A percentile compares a stretch with the other conserved stretches of the same genome.
Evolutionary conservation across 2,329 filamentous ascomycete species (phyloP).

Genomic region (Tolypocladium pustulatum): DNA sequence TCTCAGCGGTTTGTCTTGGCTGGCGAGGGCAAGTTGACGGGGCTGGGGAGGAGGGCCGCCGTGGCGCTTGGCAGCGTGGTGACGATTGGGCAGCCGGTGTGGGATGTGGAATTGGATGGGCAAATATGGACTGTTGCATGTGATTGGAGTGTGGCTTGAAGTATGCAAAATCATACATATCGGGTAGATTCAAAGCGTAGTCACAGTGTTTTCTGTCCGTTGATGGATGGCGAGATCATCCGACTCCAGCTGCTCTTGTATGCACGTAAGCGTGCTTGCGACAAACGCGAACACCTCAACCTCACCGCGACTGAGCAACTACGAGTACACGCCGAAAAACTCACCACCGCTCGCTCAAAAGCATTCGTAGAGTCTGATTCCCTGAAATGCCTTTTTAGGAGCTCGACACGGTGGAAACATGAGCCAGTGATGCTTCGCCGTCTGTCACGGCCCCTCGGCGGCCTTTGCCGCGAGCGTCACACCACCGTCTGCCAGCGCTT

Average conservation of each 20-base stretch:
- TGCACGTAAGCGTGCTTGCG: constrained; percentile 24
- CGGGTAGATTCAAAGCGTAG: background rate
- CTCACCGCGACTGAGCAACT: background rate
- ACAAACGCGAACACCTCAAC: constrained; percentile 17
- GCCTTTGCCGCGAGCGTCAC: constrained; percentile 4
- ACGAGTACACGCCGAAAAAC: background rate
- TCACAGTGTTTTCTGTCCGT: background rate
- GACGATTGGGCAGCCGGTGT: constrained; percentile 23
- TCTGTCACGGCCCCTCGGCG: constrained; percentile 2
- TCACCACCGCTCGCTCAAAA: background rate
- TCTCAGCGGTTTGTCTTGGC: constrained; percentile 21
- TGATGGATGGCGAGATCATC: background rate
- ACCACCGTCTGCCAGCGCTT: constrained; percentile 7
- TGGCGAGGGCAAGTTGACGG: constrained; percentile 25
- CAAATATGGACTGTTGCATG: constrained; percentile 26
- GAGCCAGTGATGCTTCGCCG: constrained; percentile 9
- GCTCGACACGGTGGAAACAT: background rate
- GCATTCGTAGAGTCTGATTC: too few species aligned
- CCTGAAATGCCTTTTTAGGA: background rate
- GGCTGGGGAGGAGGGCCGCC: constrained; percentile 17
- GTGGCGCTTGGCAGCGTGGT: constrained; percentile 20
- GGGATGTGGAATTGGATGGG: constrained; percentile 25
- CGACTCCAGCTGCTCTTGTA: constrained; percentile 4
- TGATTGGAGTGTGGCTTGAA: constrained; percentile 20
- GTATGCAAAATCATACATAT: background rate